Evolutionary conservation across 2,329 filamentous ascomycete species (phyloP), one percentile per base, ranked within the genome.

Genomic region (Trichoderma arundinaceum): DNA sequence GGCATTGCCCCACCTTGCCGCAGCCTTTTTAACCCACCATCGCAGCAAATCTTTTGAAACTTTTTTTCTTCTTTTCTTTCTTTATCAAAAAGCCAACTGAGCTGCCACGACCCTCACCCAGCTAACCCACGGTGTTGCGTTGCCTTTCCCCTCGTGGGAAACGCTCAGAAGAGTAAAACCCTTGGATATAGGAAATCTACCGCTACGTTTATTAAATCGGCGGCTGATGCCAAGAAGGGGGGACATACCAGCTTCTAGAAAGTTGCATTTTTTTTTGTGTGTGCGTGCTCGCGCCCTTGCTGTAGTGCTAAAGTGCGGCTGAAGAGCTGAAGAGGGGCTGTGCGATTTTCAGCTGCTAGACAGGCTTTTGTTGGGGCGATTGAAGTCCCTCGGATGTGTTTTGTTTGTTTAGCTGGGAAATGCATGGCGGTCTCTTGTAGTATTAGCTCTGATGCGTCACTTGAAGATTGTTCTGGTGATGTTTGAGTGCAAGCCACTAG

Each of bases 61-160:
- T 69, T 74, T 77, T 41, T 77, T 77, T 75, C 75, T 74, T 77
- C 78, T 70, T 67, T 74, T 76, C 77, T 78, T 82, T 79, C 77
- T 79, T 80, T 82, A 87, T 87, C 84, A 87, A 87, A 87, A 87
- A 87, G 84, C 81, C 81, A 80, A 76, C 80, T 86, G 83, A 86
- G 83, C 79, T 79, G 85, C 85, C 85, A 87, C 85, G 85, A 87
- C 85, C 84, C 79, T 83, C 84, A 86, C 80, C 80, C 79, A 81
- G 82, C 53, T 75, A 71, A 73, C 74, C 79, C 75, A 87, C 85
- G 84, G 84, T 86, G 85, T 83, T 78, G 84, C 75, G 85, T 87
- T 87, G 85, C 85, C 85, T 83, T 83, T 82, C 79, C 78, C 78
- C 73, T 61, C 65, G 61, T 69, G 80, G 80, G 82, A 81, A 82